Evolutionary conservation across 805 yeast species (phyloP), one percentile per base, ranked within the genome.

Genomic region (Zygoascus biomembranicola): DNA sequence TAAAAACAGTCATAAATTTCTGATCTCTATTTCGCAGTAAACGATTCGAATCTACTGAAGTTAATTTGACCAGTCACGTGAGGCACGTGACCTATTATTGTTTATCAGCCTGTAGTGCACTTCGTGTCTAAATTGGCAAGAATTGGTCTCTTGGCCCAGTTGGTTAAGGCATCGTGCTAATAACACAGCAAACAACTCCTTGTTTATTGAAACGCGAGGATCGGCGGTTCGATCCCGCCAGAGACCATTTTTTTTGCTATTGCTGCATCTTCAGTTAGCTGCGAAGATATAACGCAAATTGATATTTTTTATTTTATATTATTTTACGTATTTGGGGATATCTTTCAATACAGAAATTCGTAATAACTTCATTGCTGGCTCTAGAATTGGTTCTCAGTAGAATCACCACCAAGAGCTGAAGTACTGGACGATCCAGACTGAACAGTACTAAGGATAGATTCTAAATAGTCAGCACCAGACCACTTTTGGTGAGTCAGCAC

Each of bases 381-480:
- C 46, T 52, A 57, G 42, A 60, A 60, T 39, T 45, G 39, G 57
- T 60, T 53, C 49, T 76, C 80, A 3, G 80, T 77, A 43, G 73
- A 73, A 35, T 69, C 75, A 6, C 66, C 66, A 3, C 80, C 79
- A 9, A 68, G 63, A 3, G 76, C 69, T 31, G 73, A 69, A 8
- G 79, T 74, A 39, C 70, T 70, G 0, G 75, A 68, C 14, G 76
- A 69, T 5, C 79, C 75, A 13, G 76, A 73, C 51, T 73, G 74
- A 1, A 77, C 72, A 20, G 72, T 64, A 44, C 68, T 69, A 55
- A 75, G 64, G 18, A 78, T 63, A 10, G 73, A 67, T 58, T 80
- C 84, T 32, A 73, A 63, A 59, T 78, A 77, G 59, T 76, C 75
- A n/a, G 81, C 81, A 6, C 85, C 85, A 3, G 81, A 77, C 85